Base-by-base conservation (phyloP, 768 basidiomycete genomes). In the Suillus subalutaceus region DNA sequence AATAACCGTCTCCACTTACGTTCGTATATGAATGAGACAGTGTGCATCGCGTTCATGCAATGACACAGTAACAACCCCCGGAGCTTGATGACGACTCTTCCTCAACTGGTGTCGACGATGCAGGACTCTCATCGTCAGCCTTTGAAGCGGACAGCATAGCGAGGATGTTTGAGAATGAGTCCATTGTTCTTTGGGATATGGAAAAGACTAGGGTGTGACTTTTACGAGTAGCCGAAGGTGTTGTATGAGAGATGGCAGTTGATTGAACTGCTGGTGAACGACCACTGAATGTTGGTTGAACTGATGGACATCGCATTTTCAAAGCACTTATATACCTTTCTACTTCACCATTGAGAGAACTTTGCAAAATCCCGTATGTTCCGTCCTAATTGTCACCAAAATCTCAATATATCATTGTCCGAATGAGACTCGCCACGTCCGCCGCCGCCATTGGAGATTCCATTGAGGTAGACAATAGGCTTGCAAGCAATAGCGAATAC, bases 101-200 rank as follows among this genome's bases (percentile, higher is more conserved):
- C 10, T 56, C 55, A n/a, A 56, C 55, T 56, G 55, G 55, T 35
- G 55, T 35, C 6, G 55, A 56, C 20, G 55, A 56, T 37, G 1
- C 12, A n/a, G 6, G 20, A 12, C 20, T n/a, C 20, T 56, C 55
- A n/a, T 35, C 12, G 7, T 32, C 52, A 3, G 15, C 23, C 12
- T 52, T 30, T 52, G 50, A 52, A 26, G 12, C 20, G 32, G 55
- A 56, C 55, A 56, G 12, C 10, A 37, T n/a, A n/a, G 35, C 32
- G 12, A 56, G 10, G 32, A 56, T 56, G 55, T 56, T 37, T 56
- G 55, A 56, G 55, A 56, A 56, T 37, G 55, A 56, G 55, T 56
- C 55, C 55, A 56, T 56, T 56, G 3, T 4, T 30, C 8, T 5
- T 55, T 32, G 53, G 30, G 30, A 18, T 20, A 35, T 56, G 18